Evolutionary conservation across 192 early-diverging fungal species (phyloP).

Genomic region (Geranomyces variabilis): DNA sequence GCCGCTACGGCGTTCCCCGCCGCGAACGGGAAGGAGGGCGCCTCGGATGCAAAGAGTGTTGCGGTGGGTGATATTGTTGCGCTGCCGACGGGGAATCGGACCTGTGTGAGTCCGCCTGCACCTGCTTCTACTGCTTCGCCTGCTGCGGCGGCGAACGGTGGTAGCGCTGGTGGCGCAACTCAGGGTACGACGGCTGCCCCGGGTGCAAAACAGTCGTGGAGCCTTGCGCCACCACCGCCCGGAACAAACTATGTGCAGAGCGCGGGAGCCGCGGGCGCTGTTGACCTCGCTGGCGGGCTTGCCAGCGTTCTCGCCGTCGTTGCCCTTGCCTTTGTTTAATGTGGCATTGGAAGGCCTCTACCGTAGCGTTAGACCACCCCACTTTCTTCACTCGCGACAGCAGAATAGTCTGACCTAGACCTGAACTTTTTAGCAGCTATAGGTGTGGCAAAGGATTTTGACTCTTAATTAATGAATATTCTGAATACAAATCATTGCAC

Average conservation of each 20-base stretch:
- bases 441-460: too few species aligned
- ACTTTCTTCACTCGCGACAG: too few species aligned
- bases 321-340: not conserved
- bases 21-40: constrained; percentile 2
- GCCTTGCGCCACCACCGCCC: constrained; percentile 16
- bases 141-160: not conserved
- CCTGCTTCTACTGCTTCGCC: not conserved
- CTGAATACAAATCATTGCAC: too few species aligned
- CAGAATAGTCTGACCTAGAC: too few species aligned
- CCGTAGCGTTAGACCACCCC: not conserved
- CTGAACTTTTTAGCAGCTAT: too few species aligned
- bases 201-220: constrained; percentile 6
- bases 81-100: not conserved
- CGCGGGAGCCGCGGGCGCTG: not conserved
- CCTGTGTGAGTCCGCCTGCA: not conserved
- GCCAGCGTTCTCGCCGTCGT: not conserved
- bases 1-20: constrained; percentile 13
- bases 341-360: not conserved
- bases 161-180: constrained; percentile 1
- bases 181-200: not conserved
- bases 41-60: not conserved
- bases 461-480: too few species aligned
- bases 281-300: not conserved
- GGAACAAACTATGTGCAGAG: not conserved
- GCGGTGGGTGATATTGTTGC: not conserved